Percentiles rank a stretch among this genome's conserved stretches.
These are phyloP conservation scores for Cryptococcus amylolentus DNA, from an alignment of 1,284 basidiomycete genomes.

Conservation along the genomic window DNA sequence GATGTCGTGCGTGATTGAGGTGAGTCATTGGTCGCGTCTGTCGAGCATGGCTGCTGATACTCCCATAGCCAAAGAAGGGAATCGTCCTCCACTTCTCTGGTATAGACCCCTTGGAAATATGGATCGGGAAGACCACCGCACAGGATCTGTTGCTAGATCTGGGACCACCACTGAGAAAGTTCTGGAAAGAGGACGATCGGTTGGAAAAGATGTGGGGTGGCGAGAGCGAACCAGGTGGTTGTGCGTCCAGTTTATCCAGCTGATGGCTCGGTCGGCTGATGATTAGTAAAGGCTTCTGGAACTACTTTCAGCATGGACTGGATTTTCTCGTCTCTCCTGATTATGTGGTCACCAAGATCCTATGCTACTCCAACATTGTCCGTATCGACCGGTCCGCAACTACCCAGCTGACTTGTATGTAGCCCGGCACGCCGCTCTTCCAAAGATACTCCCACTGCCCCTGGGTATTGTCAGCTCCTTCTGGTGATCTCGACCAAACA, in stretches of 20 bases:
- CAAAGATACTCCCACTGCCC: slow-evolving; percentile 84
- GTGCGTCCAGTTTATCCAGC: not conserved
- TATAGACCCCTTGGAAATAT: slow-evolving; percentile 57
- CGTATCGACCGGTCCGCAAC: slow-evolving; percentile 32
- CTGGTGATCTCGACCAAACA: slow-evolving; percentile 21
- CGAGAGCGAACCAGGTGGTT: slow-evolving; percentile 5
- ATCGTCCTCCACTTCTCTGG: slow-evolving; percentile 55
- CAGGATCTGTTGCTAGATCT: slow-evolving; percentile 75
- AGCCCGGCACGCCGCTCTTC: slow-evolving; percentile 83
- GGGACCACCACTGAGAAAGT: slow-evolving; percentile 69
- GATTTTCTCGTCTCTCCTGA: slow-evolving; percentile 72
- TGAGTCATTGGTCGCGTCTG: slow-evolving; percentile 6
- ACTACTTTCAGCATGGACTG: slow-evolving; percentile 82
- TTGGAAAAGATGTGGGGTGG: slow-evolving; percentile 54
- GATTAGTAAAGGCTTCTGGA: slow-evolving; percentile 65
- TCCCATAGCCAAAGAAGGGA: slow-evolving; percentile 64
- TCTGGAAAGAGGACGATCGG: slow-evolving; percentile 82
- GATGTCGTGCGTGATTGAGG: slow-evolving; percentile 17
- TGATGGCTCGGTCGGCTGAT: not conserved
- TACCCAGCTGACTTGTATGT: slow-evolving; percentile 1
- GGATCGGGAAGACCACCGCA: slow-evolving; percentile 73
- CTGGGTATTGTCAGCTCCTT: slow-evolving; percentile 61
- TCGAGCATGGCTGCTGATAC: not conserved
- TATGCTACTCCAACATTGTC: slow-evolving; percentile 80
- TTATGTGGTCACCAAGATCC: slow-evolving; percentile 69